Base-by-base conservation (phyloP, 2,329 filamentous ascomycete genomes). In the Pseudomassariella vexata region DNA sequence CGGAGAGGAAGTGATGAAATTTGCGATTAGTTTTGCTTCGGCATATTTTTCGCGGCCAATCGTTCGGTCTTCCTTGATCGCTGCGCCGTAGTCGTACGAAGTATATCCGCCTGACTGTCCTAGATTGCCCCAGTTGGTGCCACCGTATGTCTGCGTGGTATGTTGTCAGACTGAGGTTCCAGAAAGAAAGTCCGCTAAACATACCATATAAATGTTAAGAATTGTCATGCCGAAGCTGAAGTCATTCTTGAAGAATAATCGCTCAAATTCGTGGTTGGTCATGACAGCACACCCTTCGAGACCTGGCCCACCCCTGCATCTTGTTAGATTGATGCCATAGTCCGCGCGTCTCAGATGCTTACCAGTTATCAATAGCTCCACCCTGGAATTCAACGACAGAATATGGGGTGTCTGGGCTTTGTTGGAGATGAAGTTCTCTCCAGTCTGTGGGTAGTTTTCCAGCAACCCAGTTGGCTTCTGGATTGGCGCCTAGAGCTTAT, bases 61-160 rank as follows among this genome's bases (percentile, higher is more conserved):
- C 1, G 70, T 71, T 19, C 85, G 70, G 28, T 84, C 77, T 49
- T 92, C 85, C 2, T 70, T 68, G 33, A 92, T 85, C 10, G 68
- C 64, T 9, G 65, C 59, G 5, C 63, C 70, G 24, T 75, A 76
- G 41, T 76, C 73, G 31, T 74, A 73, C 0, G 67, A 72, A 0
- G 75, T 78, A 38, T 79, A 80, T 5, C 70, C 77, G 10, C 76
- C 79, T 4, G 80, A 70, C 42, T 86, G 76, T 1, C 84, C 82
- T 2, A 87, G 56, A 39, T 88, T 89, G 0, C 85, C 85, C 85
- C 85, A 92, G 48, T 92, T 92, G 0, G 85, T 89, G 3, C 85
- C 85, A 11, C 85, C 85, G 12, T 19, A 37, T 28, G 9, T 28
- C 19, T 30, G 14, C 18, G 5, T 14, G 19, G 24, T 30, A n/a